Base-by-base conservation (phyloP, 768 basidiomycete species). In the Hericium rajendrae region DNA sequence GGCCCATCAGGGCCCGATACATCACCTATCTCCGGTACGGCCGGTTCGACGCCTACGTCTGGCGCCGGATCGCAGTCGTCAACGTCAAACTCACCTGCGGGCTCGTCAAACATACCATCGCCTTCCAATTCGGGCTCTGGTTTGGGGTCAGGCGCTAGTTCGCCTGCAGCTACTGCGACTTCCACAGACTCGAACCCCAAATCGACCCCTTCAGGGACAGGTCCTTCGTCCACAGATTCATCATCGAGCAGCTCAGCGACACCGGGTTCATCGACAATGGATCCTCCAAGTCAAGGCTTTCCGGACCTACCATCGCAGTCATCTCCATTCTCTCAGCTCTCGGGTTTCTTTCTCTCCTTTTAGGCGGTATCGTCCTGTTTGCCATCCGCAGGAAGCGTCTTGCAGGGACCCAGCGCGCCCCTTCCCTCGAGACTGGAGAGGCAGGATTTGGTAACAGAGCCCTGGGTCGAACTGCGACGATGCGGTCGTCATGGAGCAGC, bases 361-460 rank as follows among this genome's bases (percentile, higher is more conserved):
- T 46, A n/a, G 60, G 59, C n/a, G 65, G 51, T 11, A 39, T 65
- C 53, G 26, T 60, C 20, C 41, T 65, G 38, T 55, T 50, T 32
- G 22, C 32, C n/a, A 53, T 28, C 26, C 37, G 61, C 54, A n/a
- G 56, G 26, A 56, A 62, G 41, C 59, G 57, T 48, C 59, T 57
- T 16, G n/a, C 39, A 3, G 38, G 54, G 18, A 15, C 38, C 16
- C 64, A 59, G 41, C 39, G 40, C n/a, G 49, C 40, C 9, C 48
- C 48, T 12, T 8, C 11, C 2, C 6, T n/a, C 46, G 46, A 37
- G 52, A 16, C 52, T 11, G 52, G 52, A 16, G 18, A 10, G 52
- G 11, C 9, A 28, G 32, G 10, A 13, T 38, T 16, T 18, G 26
- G 15, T 28, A 16, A 18, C 15, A 16, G 22, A 18, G 10, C 28